phyloP scores from a whole-genome alignment of 1,284 basidiomycete species.

The Cryptococcus deneoformans region DNA sequence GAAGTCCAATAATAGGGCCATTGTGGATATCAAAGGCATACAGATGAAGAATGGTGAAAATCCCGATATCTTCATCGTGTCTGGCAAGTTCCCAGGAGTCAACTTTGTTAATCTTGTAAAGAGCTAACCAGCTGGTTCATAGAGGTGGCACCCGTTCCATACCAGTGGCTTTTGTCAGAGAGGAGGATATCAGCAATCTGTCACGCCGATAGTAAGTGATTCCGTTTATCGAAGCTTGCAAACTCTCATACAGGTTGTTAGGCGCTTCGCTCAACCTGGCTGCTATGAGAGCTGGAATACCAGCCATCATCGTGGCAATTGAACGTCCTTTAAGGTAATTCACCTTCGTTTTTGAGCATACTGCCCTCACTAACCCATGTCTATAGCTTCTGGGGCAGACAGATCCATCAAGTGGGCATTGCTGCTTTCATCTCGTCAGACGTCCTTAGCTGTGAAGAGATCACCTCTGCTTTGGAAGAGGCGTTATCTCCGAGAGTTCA shows the following conservation, averaged over 20 bases:
- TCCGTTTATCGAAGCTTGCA: neutral
- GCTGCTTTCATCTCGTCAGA: slow-evolving; percentile 56
- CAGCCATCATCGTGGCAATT: slow-evolving; percentile 62
- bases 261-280: neutral
- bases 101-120: neutral
- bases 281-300: slow-evolving; percentile 63
- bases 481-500: slow-evolving; percentile 52
- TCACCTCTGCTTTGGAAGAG: slow-evolving; percentile 50
- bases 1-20: slow-evolving; percentile 57
- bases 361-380: slow-evolving; percentile 14
- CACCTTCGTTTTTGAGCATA: slow-evolving; percentile 51
- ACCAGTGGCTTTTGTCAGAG: slow-evolving; percentile 66
- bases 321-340: slow-evolving; percentile 63
- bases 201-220: slow-evolving; percentile 59
- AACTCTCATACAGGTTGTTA: too few species aligned
- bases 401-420: slow-evolving; percentile 63
- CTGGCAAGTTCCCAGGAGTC: slow-evolving; percentile 21
- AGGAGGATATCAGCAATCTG: slow-evolving; percentile 60
- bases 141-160: slow-evolving; percentile 57
- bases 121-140: slow-evolving; percentile 4
- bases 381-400: slow-evolving; percentile 53
- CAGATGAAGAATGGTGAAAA: slow-evolving; percentile 56
- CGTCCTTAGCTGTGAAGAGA: slow-evolving; percentile 54
- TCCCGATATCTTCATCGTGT: slow-evolving; percentile 60
- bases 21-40: slow-evolving; percentile 65